Conservation (phyloP, 306 rosid genomes). For the Begonia masoniana region DNA sequence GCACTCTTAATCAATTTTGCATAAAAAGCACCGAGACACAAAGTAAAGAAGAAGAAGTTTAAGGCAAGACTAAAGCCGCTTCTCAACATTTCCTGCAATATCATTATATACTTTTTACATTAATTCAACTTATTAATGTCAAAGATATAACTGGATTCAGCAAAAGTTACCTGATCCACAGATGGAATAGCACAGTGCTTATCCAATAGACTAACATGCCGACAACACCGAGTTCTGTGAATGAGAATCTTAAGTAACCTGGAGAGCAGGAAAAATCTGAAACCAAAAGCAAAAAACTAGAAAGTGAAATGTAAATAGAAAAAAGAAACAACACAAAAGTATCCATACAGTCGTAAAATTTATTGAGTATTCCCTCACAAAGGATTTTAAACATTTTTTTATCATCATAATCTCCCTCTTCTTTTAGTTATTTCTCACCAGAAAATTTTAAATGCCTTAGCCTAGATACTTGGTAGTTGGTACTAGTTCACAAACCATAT, state of each 20-base stretch:
- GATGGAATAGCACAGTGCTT: conserved; percentile 55
- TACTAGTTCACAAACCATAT: too few relatives aligned
- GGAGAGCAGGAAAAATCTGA: conserved; percentile 47
- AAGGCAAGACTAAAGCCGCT: not conserved
- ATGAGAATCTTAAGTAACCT: conserved; percentile 50
- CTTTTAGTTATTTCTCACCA: too few relatives aligned
- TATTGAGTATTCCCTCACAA: too few relatives aligned
- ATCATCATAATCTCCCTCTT: too few relatives aligned
- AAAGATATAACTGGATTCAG: conserved; percentile 19
- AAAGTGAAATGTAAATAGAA: not conserved
- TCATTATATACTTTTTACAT: conserved; percentile 10
- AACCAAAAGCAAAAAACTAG: conserved; percentile 16
- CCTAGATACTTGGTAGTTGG: too few relatives aligned
- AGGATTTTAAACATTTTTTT: too few relatives aligned
- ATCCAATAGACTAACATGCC: conserved; percentile 40
- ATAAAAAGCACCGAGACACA: too few relatives aligned
- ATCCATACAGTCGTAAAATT: too few relatives aligned
- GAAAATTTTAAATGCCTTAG: too few relatives aligned
- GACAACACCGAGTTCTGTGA: conserved; percentile 39
- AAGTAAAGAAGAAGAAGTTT: too few relatives aligned
- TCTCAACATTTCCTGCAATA: conserved; percentile 5
- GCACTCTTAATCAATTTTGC: too few relatives aligned
- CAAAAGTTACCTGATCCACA: conserved; percentile 13
- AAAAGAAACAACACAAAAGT: too few relatives aligned
- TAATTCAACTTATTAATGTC: not conserved